phyloP scores from a whole-genome alignment of 1,284 basidiomycete genomes.

The Heterobasidion parviporum region DNA sequence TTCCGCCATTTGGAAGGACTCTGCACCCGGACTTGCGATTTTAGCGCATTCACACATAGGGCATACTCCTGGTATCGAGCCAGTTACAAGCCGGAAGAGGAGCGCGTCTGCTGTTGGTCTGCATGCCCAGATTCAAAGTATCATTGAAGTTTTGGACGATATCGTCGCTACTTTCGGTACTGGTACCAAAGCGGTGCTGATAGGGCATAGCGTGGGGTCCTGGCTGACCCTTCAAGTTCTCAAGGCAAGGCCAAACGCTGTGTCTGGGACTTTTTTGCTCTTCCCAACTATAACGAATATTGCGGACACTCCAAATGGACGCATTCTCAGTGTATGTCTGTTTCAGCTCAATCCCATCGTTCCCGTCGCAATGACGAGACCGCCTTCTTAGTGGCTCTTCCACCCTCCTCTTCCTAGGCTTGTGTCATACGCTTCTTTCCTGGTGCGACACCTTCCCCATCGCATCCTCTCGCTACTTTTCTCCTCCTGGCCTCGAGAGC shows the following conservation, averaged over 20 bases:
- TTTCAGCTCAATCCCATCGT: not conserved
- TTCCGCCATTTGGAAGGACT: conserved; percentile 30
- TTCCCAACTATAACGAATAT: conserved; percentile 54
- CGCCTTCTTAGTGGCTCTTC: conserved; percentile 39
- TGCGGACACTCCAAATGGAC: conserved; percentile 46
- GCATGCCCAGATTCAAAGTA: conserved; percentile 36
- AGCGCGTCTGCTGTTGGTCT: conserved; percentile 25
- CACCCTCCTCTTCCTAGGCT: conserved; percentile 33
- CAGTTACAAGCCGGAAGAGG: not conserved
- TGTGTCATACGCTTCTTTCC: conserved; percentile 27
- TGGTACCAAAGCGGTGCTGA: conserved; percentile 32
- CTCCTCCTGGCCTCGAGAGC: conserved; percentile 35
- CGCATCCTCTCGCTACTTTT: conserved; percentile 18
- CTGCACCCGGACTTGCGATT: conserved; percentile 31
- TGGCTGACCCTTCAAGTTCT: conserved; percentile 56
- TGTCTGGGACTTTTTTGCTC: conserved; percentile 38
- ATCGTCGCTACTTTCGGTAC: conserved; percentile 26
- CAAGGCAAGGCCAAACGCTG: conserved; percentile 31
- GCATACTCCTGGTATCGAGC: conserved; percentile 29
- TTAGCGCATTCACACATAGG: conserved; percentile 46
- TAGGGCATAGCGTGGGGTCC: conserved; percentile 53
- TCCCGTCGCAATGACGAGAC: not conserved
- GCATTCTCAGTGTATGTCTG: conserved; percentile 25
- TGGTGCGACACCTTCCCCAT: conserved; percentile 23
- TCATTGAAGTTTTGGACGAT: conserved; percentile 41